These are phyloP conservation scores for Pisolithus microcarpus DNA, from an alignment of 768 basidiomycete species.

Conservation along the genomic window DNA sequence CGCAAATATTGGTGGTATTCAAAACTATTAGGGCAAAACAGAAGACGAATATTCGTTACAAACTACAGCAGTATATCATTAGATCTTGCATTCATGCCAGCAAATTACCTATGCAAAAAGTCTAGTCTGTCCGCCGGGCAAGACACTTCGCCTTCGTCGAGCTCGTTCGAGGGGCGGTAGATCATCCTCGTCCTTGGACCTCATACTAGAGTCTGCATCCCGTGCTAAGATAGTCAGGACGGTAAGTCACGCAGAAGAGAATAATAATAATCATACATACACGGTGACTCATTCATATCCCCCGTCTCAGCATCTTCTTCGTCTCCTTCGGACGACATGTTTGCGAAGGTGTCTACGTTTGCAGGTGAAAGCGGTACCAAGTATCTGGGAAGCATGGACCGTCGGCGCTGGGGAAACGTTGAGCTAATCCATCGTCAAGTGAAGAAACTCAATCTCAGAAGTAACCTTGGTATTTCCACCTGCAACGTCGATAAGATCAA, in stretches of 20 bases:
- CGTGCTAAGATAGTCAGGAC: slow-evolving; percentile 13
- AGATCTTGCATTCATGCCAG: not conserved
- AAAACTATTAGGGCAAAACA: no score
- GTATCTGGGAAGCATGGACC: slow-evolving; percentile 64
- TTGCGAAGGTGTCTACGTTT: not conserved
- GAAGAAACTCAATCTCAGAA: not conserved
- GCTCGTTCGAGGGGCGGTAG: slow-evolving; percentile 68
- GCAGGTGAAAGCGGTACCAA: slow-evolving; percentile 31
- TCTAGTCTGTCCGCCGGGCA: slow-evolving; percentile 26
- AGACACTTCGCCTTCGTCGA: slow-evolving; percentile 39
- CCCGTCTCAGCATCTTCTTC: slow-evolving; percentile 32
- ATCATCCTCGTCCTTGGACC: slow-evolving; percentile 43
- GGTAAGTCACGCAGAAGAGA: slow-evolving; percentile 1
- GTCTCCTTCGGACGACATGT: slow-evolving; percentile 22
- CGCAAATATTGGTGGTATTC: no score
- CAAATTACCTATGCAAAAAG: slow-evolving; percentile 10
- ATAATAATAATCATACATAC: slow-evolving; percentile 12
- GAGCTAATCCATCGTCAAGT: not conserved
- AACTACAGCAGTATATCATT: no score
- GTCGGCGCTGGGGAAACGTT: slow-evolving; percentile 47
- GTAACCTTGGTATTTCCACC: slow-evolving; percentile 53
- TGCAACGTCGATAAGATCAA: slow-evolving; percentile 50
- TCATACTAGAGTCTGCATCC: slow-evolving; percentile 21
- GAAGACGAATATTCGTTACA: no score
- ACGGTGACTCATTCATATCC: slow-evolving; percentile 11